phyloP scores from a whole-genome alignment of 176 grass and related monocot species.

The Guadua angustifolia region DNA sequence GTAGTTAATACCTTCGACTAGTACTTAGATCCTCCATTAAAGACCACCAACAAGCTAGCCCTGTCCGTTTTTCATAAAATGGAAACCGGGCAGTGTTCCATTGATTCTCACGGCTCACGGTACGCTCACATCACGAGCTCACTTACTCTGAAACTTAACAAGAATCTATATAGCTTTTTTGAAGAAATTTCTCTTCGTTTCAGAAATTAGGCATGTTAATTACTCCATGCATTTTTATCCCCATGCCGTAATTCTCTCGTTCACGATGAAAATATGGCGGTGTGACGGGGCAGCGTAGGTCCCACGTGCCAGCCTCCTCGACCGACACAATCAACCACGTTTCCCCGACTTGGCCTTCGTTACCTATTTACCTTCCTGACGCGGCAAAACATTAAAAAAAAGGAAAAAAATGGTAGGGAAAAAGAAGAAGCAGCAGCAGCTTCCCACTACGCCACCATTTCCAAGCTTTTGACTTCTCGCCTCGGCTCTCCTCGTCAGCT shows the following conservation, averaged over 20 bases:
- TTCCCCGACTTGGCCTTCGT: not conserved
- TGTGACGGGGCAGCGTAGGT: not conserved
- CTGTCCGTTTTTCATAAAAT: not conserved
- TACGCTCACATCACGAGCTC: not conserved
- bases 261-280: not conserved
- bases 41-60: not conserved
- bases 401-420: not conserved
- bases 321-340: conserved; percentile 24
- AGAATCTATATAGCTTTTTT: not conserved
- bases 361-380: not conserved
- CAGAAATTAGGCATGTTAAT: conserved; percentile 14
- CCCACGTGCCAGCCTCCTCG: not conserved
- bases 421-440: not conserved
- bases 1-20: not conserved
- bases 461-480: conserved; percentile 35
- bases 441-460: conserved; percentile 22
- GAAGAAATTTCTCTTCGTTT: not conserved
- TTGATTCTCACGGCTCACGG: not conserved
- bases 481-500: not conserved
- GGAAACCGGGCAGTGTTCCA: not conserved
- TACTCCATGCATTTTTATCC: not conserved
- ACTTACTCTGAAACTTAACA: not conserved
- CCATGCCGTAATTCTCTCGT: not conserved
- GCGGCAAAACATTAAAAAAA: not conserved
- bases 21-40: not conserved